Percentiles rank a stretch among this genome's conserved stretches.
Conservation (phyloP, 495 filamentous ascomycete genomes). For the Elasticomyces elasticus region DNA sequence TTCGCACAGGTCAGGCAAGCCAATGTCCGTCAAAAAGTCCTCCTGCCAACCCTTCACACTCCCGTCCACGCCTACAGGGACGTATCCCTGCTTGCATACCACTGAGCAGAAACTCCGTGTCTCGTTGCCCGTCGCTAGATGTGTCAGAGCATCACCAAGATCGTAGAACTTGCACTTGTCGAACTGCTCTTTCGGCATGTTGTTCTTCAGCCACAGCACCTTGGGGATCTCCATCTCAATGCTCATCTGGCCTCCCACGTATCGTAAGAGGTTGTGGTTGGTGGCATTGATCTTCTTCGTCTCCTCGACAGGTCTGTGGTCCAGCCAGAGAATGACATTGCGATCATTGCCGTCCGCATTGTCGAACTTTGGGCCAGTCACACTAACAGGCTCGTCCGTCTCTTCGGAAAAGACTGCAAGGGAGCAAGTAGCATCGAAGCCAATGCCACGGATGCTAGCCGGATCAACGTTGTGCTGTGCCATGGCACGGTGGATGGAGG, state of each 20-base stretch:
- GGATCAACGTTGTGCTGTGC: constrained; percentile 67
- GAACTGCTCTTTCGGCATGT: constrained; percentile 91
- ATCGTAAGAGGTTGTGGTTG: constrained; percentile 81
- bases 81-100: constrained; percentile 91
- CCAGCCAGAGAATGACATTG: constrained; percentile 87
- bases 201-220: constrained; percentile 91
- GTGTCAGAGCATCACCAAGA: constrained; percentile 82
- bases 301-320: constrained; percentile 83
- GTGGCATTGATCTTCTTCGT: constrained; percentile 86
- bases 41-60: constrained; percentile 98
- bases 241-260: constrained; percentile 94
- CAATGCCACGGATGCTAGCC: constrained; percentile 67
- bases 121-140: constrained; percentile 90
- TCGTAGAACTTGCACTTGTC: constrained; percentile 93
- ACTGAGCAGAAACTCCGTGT: constrained; percentile 85
- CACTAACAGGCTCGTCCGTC: constrained; percentile 78
- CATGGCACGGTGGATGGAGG: constrained; percentile 67
- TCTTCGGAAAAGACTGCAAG: constrained; percentile 80
- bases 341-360: constrained; percentile 61
- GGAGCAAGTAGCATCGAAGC: constrained; percentile 96
- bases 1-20: constrained; percentile 66
- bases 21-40: constrained; percentile 78
- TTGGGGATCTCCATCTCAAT: constrained; percentile 99
- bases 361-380: constrained; percentile 77
- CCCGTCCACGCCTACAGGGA: constrained; percentile 90